A percentile compares a stretch with the other conserved stretches of the same genome.
These are phyloP conservation scores for Hanseniaspora occidentalis DNA, from an alignment of 805 yeast genomes.

Conservation along the genomic window DNA sequence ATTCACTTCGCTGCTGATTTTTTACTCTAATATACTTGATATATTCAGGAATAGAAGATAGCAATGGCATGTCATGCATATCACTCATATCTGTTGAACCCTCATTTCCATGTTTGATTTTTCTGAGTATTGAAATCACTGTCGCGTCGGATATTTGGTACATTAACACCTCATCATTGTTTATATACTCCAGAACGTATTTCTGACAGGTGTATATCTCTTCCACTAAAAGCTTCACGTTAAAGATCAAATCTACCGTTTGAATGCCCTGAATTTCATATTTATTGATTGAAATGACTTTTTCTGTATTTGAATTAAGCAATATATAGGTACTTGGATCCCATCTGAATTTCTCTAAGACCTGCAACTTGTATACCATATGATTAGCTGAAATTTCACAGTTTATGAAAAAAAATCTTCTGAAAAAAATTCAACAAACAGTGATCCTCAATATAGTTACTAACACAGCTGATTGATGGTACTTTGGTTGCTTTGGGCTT, in stretches of 20 bases:
- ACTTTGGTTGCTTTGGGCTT: too few species aligned
- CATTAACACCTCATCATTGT: background rate
- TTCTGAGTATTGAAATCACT: too few species aligned
- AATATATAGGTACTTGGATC: background rate
- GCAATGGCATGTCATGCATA: too few species aligned
- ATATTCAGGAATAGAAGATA: background rate
- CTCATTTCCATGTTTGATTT: too few species aligned
- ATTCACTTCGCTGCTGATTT: too few species aligned
- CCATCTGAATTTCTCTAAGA: background rate
- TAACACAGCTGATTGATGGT: too few species aligned
- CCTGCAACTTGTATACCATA: background rate
- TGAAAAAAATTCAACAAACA: too few species aligned
- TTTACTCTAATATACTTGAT: background rate
- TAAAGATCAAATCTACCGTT: background rate
- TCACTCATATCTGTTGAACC: too few species aligned
- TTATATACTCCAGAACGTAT: background rate
- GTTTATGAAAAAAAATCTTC: background rate
- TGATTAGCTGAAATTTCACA: background rate
- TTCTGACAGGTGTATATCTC: background rate
- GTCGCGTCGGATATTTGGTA: background rate
- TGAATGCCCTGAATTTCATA: slow-evolving; percentile 1
- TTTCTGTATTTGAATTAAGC: background rate
- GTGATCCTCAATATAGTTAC: too few species aligned
- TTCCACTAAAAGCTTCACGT: background rate
- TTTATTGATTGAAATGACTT: background rate